Conservation (phyloP, 1,139 yeast genomes). For the Taphrina pruni region DNA sequence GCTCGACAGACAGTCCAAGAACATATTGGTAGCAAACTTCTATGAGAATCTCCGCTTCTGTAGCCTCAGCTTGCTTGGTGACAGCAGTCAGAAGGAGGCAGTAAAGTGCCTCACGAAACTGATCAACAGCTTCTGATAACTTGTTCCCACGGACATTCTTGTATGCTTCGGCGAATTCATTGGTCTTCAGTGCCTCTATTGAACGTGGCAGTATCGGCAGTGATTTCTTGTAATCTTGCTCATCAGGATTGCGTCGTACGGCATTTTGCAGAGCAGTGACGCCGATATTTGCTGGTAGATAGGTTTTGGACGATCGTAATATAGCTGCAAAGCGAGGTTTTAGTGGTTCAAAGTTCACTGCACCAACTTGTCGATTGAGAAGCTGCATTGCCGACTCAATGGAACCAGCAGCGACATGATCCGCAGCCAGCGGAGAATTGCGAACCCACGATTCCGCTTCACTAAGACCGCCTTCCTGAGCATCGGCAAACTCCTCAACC, state of each 20-base stretch:
- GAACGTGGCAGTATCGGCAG: constrained; percentile 76
- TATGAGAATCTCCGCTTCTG: constrained; percentile 67
- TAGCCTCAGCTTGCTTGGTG: constrained; percentile 72
- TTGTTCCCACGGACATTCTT: constrained; percentile 81
- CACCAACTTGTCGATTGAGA: constrained; percentile 86
- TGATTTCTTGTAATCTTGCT: constrained; percentile 53
- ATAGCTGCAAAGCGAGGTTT: constrained; percentile 81
- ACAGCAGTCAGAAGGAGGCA: constrained; percentile 76
- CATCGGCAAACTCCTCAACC: constrained; percentile 66
- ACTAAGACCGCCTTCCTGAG: constrained; percentile 58
- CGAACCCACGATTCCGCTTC: constrained; percentile 85
- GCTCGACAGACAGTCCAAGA: constrained; percentile 86
- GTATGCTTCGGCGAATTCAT: constrained; percentile 74
- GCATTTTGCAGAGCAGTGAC: constrained; percentile 72
- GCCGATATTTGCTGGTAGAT: constrained; percentile 73
- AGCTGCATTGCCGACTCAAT: constrained; percentile 89
- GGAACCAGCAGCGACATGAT: constrained; percentile 93
- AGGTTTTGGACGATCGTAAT: constrained; percentile 77
- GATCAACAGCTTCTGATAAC: constrained; percentile 75
- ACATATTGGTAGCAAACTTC: constrained; percentile 86
- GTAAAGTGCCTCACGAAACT: constrained; percentile 81
- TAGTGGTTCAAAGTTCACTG: constrained; percentile 83
- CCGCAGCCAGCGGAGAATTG: constrained; percentile 88
- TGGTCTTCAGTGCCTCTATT: constrained; percentile 57
- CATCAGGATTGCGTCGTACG: constrained; percentile 69